phyloP scores from a whole-genome alignment of 2,329 filamentous ascomycete genomes.

The Blastomyces emzantsi region DNA sequence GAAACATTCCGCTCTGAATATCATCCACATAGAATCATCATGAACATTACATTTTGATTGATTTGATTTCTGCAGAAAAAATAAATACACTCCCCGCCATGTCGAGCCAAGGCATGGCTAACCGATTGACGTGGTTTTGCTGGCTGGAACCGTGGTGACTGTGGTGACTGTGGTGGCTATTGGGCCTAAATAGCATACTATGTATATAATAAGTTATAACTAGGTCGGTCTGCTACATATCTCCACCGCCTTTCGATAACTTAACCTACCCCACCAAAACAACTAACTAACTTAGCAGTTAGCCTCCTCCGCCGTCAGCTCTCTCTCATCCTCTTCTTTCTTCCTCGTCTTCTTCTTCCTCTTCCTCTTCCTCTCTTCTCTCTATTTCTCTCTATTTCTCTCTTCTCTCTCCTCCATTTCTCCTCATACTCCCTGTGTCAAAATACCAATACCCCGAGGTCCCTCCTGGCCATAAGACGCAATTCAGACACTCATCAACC shows the following conservation, averaged over 20 bases:
- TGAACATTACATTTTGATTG: not conserved
- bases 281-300: too few relatives aligned
- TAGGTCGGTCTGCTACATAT: not conserved
- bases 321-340: constrained; percentile 6
- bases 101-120: not conserved
- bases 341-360: constrained; percentile 12
- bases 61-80: too few relatives aligned
- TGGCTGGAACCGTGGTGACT: too few relatives aligned
- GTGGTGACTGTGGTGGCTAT: too few relatives aligned
- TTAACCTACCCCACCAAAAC: constrained; percentile 3
- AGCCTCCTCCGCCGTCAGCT: not conserved
- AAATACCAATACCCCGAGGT: too few relatives aligned
- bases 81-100: too few relatives aligned
- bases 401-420: constrained; percentile 8
- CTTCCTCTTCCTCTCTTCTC: too few relatives aligned
- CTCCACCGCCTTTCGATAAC: not conserved
- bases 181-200: too few relatives aligned
- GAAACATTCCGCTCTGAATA: not conserved
- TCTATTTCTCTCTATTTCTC: not conserved
- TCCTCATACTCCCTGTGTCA: too few relatives aligned
- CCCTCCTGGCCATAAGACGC: too few relatives aligned
- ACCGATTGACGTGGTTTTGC: not conserved
- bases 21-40: not conserved
- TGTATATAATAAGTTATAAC: too few relatives aligned
- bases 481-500: not conserved